These are phyloP conservation scores for Aspergillus quadrilineatus DNA, from an alignment of 2,329 filamentous ascomycete genomes.

Conservation along the genomic window DNA sequence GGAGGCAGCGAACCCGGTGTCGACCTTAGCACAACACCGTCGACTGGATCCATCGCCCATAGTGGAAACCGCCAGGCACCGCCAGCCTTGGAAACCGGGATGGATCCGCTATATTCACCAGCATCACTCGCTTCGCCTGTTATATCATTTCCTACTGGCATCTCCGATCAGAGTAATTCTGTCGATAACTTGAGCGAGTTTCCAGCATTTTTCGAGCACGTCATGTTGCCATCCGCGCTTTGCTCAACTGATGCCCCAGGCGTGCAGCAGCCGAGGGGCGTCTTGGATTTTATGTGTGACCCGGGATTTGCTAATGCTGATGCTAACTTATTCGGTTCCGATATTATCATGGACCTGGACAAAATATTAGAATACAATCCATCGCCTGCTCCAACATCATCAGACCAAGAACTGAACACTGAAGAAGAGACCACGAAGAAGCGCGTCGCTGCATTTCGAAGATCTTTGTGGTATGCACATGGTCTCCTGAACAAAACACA, in stretches of 20 bases:
- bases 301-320: neutral
- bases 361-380: constrained; percentile 1
- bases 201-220: constrained; percentile 9
- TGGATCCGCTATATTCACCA: neutral
- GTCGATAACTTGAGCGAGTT: neutral
- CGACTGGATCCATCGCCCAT: neutral
- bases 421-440: constrained; percentile 2
- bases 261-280: constrained; percentile 5
- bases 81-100: neutral
- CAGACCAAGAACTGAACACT: neutral
- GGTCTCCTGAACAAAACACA: neutral
- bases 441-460: constrained; percentile 4
- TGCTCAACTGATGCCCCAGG: neutral
- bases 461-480: constrained; percentile 1
- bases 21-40: neutral
- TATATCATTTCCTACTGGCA: neutral
- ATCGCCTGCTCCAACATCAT: neutral
- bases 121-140: neutral
- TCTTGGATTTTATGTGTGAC: constrained; percentile 10
- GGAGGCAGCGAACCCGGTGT: neutral
- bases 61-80: neutral
- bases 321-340: neutral
- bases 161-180: neutral
- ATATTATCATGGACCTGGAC: constrained; percentile 1
- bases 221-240: neutral